phyloP scores from a whole-genome alignment of 768 basidiomycete genomes.

The Tremella fuciformis region DNA sequence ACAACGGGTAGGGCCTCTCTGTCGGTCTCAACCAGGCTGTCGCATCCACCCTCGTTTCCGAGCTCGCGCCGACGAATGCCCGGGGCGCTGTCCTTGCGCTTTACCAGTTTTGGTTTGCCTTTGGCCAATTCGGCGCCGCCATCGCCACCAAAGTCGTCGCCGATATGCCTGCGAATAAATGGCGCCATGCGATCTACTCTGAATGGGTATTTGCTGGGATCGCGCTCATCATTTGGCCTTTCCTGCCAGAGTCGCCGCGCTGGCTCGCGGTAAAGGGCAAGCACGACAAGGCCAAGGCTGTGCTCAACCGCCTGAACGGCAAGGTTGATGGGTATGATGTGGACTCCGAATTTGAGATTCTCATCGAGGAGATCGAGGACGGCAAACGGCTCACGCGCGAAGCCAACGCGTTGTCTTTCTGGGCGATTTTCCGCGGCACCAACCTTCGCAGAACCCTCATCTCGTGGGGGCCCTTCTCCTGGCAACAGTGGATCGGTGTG shows the following conservation, averaged over 20 bases:
- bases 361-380: conserved; percentile 14
- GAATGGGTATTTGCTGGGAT: conserved; percentile 7
- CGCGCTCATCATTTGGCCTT: conserved; percentile 1
- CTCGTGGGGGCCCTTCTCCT: neutral
- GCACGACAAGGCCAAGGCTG: conserved; percentile 7
- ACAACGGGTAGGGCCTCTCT: conserved; percentile 13
- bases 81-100: conserved; percentile 7
- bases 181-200: neutral
- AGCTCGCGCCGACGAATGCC: conserved; percentile 14
- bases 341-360: conserved; percentile 20
- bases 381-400: neutral
- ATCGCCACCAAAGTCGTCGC: conserved; percentile 1
- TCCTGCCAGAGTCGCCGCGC: conserved; percentile 15
- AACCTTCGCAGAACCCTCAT: conserved; percentile 8
- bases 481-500: neutral
- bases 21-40: conserved; percentile 13
- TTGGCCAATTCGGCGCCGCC: conserved; percentile 12
- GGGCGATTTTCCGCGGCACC: conserved; percentile 15
- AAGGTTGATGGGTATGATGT: conserved; percentile 16
- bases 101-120: conserved; percentile 6
- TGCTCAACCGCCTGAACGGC: conserved; percentile 12
- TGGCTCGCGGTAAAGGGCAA: conserved; percentile 6
- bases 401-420: neutral
- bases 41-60: conserved; percentile 15
- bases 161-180: neutral